A percentile compares a stretch with the other conserved stretches of the same genome.
phyloP scores from a whole-genome alignment of 768 basidiomycete genomes.

The Crepidotus variabilis region DNA sequence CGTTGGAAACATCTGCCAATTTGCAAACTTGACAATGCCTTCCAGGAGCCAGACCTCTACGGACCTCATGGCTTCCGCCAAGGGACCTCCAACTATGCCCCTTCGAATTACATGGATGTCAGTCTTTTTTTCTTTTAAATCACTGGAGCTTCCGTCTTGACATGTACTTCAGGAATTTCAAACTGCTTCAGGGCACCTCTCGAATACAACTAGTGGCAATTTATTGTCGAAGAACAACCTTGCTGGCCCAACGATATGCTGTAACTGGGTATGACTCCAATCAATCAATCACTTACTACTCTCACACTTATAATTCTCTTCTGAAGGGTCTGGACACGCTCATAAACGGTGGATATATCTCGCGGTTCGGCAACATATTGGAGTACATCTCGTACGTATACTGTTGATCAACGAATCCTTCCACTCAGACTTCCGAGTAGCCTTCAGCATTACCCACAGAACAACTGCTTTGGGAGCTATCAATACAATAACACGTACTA shows the following conservation, averaged over 20 bases:
- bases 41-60: conserved; percentile 61
- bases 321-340: conserved; percentile 38
- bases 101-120: conserved; percentile 42
- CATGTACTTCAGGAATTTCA: conserved; percentile 34
- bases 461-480: conserved; percentile 37
- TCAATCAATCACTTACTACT: background rate
- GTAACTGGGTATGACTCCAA: conserved; percentile 38
- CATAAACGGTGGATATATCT: conserved; percentile 37
- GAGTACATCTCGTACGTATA: conserved; percentile 45
- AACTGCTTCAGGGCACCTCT: conserved; percentile 29
- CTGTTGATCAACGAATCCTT: background rate
- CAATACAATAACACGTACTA: conserved; percentile 39
- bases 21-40: background rate
- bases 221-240: conserved; percentile 34
- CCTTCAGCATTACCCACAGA: conserved; percentile 52
- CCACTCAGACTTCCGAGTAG: conserved; percentile 8
- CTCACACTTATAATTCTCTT: background rate
- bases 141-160: background rate
- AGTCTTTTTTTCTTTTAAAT: conserved; percentile 8
- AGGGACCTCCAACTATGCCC: conserved; percentile 41
- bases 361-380: conserved; percentile 30
- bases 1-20: conserved; percentile 4
- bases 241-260: conserved; percentile 50
- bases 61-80: conserved; percentile 37
- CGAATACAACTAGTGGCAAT: conserved; percentile 34